Conservation (phyloP, 768 basidiomycete genomes). For the Lentinula guzmanii region DNA sequence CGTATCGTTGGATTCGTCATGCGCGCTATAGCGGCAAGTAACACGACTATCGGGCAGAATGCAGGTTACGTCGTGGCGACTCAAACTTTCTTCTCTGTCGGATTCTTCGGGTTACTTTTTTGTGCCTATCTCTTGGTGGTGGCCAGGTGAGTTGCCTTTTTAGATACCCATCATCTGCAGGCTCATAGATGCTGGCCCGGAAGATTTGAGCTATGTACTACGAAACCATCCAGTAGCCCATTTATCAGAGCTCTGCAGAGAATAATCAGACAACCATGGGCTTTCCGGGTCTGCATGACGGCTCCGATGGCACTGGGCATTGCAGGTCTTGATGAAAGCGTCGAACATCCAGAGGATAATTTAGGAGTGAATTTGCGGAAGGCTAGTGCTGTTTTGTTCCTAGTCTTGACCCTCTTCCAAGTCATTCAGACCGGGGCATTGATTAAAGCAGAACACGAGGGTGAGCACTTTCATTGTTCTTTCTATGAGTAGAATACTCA, state of each 20-base stretch:
- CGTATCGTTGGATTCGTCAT: slow-evolving; percentile 33
- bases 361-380: slow-evolving; percentile 20
- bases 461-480: neutral
- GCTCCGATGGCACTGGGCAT: slow-evolving; percentile 29
- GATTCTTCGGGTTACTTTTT: slow-evolving; percentile 37
- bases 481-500: neutral
- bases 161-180: neutral
- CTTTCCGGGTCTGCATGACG: slow-evolving; percentile 23
- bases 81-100: slow-evolving; percentile 31
- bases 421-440: slow-evolving; percentile 23
- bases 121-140: slow-evolving; percentile 34
- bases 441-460: neutral
- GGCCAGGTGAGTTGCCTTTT: slow-evolving; percentile 25
- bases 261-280: slow-evolving; percentile 20
- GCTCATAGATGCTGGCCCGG: neutral
- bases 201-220: slow-evolving; percentile 11
- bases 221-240: neutral
- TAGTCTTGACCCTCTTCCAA: slow-evolving; percentile 27
- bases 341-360: slow-evolving; percentile 8
- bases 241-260: slow-evolving; percentile 11
- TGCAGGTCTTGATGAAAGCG: slow-evolving; percentile 15
- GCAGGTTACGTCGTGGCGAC: slow-evolving; percentile 28
- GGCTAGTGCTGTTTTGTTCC: slow-evolving; percentile 29
- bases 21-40: slow-evolving; percentile 28
- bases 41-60: slow-evolving; percentile 22